phyloP scores from a whole-genome alignment of 1,139 yeast species.

The Pichia cactophila region DNA sequence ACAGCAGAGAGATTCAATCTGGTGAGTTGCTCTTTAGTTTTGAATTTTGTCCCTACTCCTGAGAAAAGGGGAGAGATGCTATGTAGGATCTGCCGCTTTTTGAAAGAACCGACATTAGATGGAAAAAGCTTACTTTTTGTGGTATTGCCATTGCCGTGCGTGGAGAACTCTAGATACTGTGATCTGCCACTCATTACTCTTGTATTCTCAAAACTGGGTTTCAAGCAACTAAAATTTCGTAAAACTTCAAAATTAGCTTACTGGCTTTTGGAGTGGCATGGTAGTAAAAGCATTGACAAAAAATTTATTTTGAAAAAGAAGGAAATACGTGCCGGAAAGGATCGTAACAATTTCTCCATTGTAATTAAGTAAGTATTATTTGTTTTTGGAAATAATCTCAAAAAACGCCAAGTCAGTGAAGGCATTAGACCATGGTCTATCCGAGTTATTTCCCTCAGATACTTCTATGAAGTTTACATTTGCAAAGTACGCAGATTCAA shows the following conservation, averaged over 20 bases:
- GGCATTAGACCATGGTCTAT: constrained; percentile 19
- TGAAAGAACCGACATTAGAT: constrained; percentile 30
- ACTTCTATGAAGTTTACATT: constrained; percentile 3
- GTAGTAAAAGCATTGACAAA: constrained; percentile 18
- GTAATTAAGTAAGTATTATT: constrained; percentile 2
- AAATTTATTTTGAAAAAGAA: constrained; percentile 31
- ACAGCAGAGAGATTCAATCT: constrained; percentile 47
- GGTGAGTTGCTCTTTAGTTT: constrained; percentile 76
- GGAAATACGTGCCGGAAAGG: constrained; percentile 45
- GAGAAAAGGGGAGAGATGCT: constrained; percentile 72
- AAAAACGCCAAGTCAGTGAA: constrained; percentile 22
- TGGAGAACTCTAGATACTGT: constrained; percentile 73
- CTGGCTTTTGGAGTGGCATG: constrained; percentile 54
- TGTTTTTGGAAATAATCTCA: constrained; percentile 1
- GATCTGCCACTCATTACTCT: constrained; percentile 35
- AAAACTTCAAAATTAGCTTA: constrained; percentile 73
- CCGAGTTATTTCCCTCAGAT: constrained; percentile 11
- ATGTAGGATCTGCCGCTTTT: constrained; percentile 47
- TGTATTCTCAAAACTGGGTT: constrained; percentile 57
- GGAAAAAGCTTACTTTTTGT: constrained; percentile 40
- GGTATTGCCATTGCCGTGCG: constrained; percentile 85
- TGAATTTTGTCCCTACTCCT: constrained; percentile 80
- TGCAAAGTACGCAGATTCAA: constrained; percentile 29
- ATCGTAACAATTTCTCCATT: constrained; percentile 61
- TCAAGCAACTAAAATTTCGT: constrained; percentile 37